A percentile compares a stretch with the other conserved stretches of the same genome.
Evolutionary conservation across 2,329 filamentous ascomycete species (phyloP).

Genomic region (Keithomyces neogunnii): DNA sequence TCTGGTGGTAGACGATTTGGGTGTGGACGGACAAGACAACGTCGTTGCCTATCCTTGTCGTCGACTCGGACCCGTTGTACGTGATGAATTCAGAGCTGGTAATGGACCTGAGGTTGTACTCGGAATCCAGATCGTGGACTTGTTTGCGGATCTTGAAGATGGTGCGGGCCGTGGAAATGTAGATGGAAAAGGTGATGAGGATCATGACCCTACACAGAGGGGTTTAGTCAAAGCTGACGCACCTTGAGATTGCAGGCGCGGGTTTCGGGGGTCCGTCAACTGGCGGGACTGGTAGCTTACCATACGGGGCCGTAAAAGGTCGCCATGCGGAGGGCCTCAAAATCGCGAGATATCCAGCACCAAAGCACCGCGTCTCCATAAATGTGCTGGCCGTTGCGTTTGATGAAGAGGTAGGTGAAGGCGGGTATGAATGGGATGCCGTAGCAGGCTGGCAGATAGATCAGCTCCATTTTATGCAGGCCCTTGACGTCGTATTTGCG

Average conservation of each 20-base stretch:
- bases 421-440: conserved; percentile 60
- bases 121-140: conserved; percentile 30
- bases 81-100: conserved; percentile 28
- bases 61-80: background rate
- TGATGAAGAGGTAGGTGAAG: conserved; percentile 53
- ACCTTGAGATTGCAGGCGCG: background rate
- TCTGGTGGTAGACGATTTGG: background rate
- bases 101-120: conserved; percentile 14
- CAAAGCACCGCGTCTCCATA: conserved; percentile 66
- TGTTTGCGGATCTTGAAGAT: conserved; percentile 54
- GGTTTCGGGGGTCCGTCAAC: background rate
- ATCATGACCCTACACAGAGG: conserved; percentile 7
- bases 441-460: conserved; percentile 59
- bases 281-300: conserved; percentile 4
- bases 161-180: conserved; percentile 45
- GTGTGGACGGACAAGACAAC: background rate
- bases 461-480: conserved; percentile 56
- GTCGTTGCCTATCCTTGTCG: background rate
- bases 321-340: conserved; percentile 59
- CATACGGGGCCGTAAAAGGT: conserved; percentile 63
- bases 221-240: background rate
- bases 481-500: conserved; percentile 53
- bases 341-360: conserved; percentile 62
- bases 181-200: conserved; percentile 12
- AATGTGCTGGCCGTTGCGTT: conserved; percentile 40